Percentiles rank a stretch among this genome's conserved stretches.
Conservation (phyloP, 2,329 filamentous ascomycete species). For the Chrysoporthe cubensis region DNA sequence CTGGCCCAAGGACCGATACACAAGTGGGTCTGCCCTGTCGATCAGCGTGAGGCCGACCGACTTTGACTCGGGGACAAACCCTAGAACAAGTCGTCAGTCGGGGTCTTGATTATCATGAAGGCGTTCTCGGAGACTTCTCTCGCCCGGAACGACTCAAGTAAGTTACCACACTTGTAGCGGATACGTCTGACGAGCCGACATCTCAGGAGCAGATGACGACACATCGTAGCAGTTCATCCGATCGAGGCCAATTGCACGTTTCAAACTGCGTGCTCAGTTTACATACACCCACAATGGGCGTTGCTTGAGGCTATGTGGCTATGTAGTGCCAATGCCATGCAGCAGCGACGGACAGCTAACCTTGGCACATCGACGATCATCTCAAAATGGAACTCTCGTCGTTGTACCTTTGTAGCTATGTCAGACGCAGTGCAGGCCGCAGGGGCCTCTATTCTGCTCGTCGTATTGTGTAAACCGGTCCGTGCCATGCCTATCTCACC, state of each 20-base stretch:
- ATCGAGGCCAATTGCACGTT: not conserved
- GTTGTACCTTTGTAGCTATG: not conserved
- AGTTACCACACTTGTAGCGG: not conserved
- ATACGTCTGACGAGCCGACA: not conserved
- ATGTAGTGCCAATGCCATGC: not conserved
- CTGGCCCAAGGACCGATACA: slow-evolving; percentile 15
- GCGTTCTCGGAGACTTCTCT: not conserved
- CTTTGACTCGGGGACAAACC: not conserved
- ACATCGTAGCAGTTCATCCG: not conserved
- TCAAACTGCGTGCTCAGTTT: not conserved
- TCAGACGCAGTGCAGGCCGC: not conserved
- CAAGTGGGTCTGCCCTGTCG: slow-evolving; percentile 23
- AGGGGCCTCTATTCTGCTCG: not conserved
- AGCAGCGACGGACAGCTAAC: not conserved
- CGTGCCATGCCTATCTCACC: not conserved
- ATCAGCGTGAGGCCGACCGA: slow-evolving; percentile 14
- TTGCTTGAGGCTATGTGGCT: not conserved
- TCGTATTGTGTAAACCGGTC: not conserved
- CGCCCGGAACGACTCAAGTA: not conserved
- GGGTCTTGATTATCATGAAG: not conserved
- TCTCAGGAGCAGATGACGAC: not conserved
- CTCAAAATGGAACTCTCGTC: not conserved
- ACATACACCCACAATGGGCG: too few species aligned
- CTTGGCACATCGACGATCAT: not conserved
- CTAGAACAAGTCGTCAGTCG: not conserved